Evolutionary conservation across 2,329 filamentous ascomycete genomes (phyloP).

Genomic region (Parafenestella ontariensis): DNA sequence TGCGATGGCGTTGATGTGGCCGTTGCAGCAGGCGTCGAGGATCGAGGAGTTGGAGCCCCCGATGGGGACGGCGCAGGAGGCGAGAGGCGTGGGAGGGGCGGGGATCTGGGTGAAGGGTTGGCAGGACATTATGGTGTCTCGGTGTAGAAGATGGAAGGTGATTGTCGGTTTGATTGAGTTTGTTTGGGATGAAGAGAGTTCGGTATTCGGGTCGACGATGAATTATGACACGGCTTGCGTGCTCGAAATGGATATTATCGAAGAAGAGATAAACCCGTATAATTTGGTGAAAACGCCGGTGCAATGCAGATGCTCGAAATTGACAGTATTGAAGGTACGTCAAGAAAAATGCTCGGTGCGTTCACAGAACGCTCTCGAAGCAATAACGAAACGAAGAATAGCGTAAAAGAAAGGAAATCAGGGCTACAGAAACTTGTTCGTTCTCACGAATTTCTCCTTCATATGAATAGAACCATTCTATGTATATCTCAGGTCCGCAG

Average conservation of each 20-base stretch:
- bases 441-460: neutral
- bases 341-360: neutral
- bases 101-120: conserved; percentile 24
- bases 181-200: neutral
- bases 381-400: conserved; percentile 10
- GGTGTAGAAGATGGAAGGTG: neutral
- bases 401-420: conserved; percentile 9
- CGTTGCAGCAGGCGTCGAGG: conserved; percentile 40
- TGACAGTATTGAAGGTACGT: neutral
- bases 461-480: conserved; percentile 6
- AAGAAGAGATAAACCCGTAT: neutral
- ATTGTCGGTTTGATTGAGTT: neutral
- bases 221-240: neutral
- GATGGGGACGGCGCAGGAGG: conserved; percentile 35
- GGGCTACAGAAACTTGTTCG: conserved; percentile 2
- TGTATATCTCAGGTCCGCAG: conserved; percentile 19
- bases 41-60: conserved; percentile 37
- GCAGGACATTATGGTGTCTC: conserved; percentile 16
- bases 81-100: conserved; percentile 26
- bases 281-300: neutral
- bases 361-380: conserved; percentile 23
- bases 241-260: neutral
- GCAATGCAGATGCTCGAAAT: neutral
- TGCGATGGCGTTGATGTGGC: conserved; percentile 35
- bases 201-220: neutral